These are phyloP conservation scores for Penicillium coprophilum DNA, from an alignment of 495 filamentous ascomycete genomes.

Conservation along the genomic window DNA sequence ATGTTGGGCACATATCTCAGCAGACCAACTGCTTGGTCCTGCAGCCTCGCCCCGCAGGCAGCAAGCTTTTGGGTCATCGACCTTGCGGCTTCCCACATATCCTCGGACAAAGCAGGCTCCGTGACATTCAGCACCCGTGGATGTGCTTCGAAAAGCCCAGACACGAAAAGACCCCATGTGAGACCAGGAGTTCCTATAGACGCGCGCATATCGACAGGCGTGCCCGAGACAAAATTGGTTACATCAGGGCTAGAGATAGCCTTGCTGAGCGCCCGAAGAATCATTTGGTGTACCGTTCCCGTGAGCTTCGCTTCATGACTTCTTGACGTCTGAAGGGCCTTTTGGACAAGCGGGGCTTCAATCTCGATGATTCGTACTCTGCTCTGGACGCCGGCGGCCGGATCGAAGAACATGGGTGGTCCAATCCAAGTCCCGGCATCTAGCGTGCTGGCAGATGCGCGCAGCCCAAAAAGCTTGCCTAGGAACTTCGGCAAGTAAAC, in stretches of 20 bases:
- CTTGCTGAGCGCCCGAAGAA: conserved; percentile 24
- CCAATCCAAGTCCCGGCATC: conserved; percentile 27
- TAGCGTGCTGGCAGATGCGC: conserved; percentile 20
- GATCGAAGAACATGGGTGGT: conserved; percentile 21
- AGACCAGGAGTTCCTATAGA: conserved; percentile 19
- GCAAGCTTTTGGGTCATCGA: conserved; percentile 23
- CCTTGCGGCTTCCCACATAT: conserved; percentile 22
- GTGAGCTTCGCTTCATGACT: conserved; percentile 25
- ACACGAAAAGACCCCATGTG: conserved; percentile 25
- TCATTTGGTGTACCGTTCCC: conserved; percentile 22
- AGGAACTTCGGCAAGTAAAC: conserved; percentile 19
- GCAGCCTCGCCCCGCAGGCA: conserved; percentile 16
- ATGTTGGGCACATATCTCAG: conserved; percentile 27
- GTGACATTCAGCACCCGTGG: neutral
- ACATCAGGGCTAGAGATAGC: conserved; percentile 13
- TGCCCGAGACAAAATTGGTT: conserved; percentile 27
- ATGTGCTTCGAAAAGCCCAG: conserved; percentile 18
- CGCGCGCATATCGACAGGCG: conserved; percentile 26
- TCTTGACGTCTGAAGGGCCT: conserved; percentile 15
- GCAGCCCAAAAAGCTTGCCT: conserved; percentile 16
- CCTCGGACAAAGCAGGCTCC: conserved; percentile 14
- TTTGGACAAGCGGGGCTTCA: conserved; percentile 17
- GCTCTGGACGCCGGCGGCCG: neutral
- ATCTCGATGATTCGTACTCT: conserved; percentile 23
- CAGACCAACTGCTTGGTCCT: conserved; percentile 29